These are phyloP conservation scores for Spergularia marina DNA, from an alignment of 148 eudicot species.

Conservation along the genomic window DNA sequence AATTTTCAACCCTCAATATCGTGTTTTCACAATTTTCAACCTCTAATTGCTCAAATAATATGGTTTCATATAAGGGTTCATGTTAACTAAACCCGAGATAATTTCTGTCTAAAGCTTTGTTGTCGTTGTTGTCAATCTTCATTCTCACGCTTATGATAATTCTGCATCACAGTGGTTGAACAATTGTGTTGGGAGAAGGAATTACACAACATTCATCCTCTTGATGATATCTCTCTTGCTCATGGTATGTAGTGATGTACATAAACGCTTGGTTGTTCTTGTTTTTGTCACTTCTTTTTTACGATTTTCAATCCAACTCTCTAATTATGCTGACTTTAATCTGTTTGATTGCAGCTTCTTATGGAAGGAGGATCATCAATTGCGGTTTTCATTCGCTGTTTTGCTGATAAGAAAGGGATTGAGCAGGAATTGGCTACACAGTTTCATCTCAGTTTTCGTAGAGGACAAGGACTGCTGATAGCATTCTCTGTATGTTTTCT, in stretches of 20 bases:
- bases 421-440: conserved; percentile 45
- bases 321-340: neutral
- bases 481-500: conserved; percentile 57
- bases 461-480: conserved; percentile 51
- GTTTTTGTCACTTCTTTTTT: neutral
- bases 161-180: conserved; percentile 72
- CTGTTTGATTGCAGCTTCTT: conserved; percentile 46
- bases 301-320: neutral
- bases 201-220: conserved; percentile 83
- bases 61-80: too few relatives aligned
- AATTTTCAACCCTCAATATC: neutral
- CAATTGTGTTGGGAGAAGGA: conserved; percentile 93
- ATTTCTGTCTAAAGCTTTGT: too few relatives aligned
- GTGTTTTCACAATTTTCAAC: neutral
- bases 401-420: conserved; percentile 64
- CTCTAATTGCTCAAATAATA: too few relatives aligned
- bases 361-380: conserved; percentile 81
- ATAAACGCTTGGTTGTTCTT: neutral
- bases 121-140: too few relatives aligned
- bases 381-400: conserved; percentile 78
- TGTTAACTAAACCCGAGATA: too few relatives aligned
- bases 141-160: conserved; percentile 12
- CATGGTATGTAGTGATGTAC: conserved; percentile 52
- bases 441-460: conserved; percentile 54
- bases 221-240: conserved; percentile 62